Percentiles rank a stretch among this genome's conserved stretches.
Conservation (phyloP, 1,139 yeast species). For the Arxiozyma slooffiae region DNA sequence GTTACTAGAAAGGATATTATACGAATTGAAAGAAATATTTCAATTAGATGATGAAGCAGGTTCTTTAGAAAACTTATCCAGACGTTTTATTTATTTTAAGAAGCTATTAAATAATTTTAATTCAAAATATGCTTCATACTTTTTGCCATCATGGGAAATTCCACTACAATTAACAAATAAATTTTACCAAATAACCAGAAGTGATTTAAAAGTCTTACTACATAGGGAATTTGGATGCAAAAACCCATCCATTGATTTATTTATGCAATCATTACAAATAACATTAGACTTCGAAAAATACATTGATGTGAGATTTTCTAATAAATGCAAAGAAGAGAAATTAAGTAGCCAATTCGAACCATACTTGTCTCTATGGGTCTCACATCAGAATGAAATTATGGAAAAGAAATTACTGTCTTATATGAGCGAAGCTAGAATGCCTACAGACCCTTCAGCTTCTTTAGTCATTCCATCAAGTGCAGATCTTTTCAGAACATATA, state of each 20-base stretch:
- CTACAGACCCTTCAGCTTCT: conserved; percentile 36
- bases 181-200: conserved; percentile 62
- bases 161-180: conserved; percentile 47
- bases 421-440: conserved; percentile 38
- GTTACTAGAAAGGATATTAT: conserved; percentile 62
- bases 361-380: conserved; percentile 75
- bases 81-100: conserved; percentile 76
- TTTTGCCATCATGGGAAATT: conserved; percentile 68
- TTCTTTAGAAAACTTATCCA: conserved; percentile 69
- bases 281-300: conserved; percentile 72
- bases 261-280: conserved; percentile 51
- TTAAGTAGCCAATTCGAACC: conserved; percentile 79
- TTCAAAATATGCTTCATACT: conserved; percentile 41
- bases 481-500: conserved; percentile 69
- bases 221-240: conserved; percentile 29
- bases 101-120: conserved; percentile 56
- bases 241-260: conserved; percentile 39
- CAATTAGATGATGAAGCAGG: conserved; percentile 84
- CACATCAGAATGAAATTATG: conserved; percentile 63
- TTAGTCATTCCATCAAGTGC: conserved; percentile 75
- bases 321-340: conserved; percentile 31
- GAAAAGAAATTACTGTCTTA: conserved; percentile 54
- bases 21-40: conserved; percentile 69
- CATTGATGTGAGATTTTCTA: conserved; percentile 47
- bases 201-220: conserved; percentile 48